Conservation (phyloP, 148 eudicot genomes). For the Chenopodium album region DNA sequence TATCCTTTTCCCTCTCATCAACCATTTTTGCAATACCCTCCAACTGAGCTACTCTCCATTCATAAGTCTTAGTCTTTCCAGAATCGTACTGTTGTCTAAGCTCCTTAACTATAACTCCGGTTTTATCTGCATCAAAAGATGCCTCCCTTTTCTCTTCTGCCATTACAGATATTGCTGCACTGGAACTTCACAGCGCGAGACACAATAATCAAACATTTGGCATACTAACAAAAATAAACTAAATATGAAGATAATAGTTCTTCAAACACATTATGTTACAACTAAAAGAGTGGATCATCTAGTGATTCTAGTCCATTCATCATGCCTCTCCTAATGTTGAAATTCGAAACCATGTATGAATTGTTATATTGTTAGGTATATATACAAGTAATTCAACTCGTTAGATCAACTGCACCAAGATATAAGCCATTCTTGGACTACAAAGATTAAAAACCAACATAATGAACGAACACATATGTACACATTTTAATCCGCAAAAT, state of each 20-base stretch:
- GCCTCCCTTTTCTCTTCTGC: conserved; percentile 29
- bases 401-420: too few species aligned
- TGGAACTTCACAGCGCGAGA: conserved; percentile 23
- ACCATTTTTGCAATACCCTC: conserved; percentile 43
- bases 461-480: too few species aligned
- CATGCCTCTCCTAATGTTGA: too few species aligned
- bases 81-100: conserved; percentile 41
- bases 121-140: conserved; percentile 35
- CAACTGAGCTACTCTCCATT: conserved; percentile 58
- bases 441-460: too few species aligned
- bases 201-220: neutral
- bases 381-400: too few species aligned
- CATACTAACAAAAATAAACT: neutral
- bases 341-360: too few species aligned
- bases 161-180: conserved; percentile 27
- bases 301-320: too few species aligned
- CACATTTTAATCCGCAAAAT: too few species aligned
- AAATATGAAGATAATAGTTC: neutral
- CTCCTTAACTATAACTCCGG: conserved; percentile 44
- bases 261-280: too few species aligned
- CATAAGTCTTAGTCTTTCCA: conserved; percentile 56
- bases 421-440: too few species aligned
- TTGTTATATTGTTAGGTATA: too few species aligned
- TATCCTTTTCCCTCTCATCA: conserved; percentile 49
- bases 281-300: too few species aligned